Conservation (phyloP, 345 rosid species). For the Angophora floribunda region DNA sequence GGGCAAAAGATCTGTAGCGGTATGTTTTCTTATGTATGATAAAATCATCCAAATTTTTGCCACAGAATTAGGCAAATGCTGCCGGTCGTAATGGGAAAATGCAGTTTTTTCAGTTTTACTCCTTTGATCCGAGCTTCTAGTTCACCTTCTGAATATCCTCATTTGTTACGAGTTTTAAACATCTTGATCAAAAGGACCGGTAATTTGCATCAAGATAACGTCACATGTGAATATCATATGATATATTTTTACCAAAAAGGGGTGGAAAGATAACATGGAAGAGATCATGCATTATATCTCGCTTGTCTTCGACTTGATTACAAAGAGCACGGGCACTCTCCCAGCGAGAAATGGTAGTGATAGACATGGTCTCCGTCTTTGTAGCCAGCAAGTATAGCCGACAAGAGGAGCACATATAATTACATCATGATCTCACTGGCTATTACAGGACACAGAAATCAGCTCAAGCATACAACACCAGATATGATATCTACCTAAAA, state of each 20-base stretch:
- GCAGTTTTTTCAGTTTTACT: background rate
- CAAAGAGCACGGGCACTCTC: background rate
- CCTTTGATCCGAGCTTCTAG: background rate
- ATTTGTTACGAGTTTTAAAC: background rate
- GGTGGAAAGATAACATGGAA: background rate
- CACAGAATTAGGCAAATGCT: background rate
- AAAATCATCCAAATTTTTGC: background rate
- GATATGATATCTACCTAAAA: background rate
- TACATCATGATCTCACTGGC: background rate
- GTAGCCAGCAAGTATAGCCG: background rate
- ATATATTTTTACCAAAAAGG: background rate
- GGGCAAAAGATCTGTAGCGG: background rate
- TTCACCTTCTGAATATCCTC: background rate
- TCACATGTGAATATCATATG: background rate
- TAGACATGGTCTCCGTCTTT: background rate
- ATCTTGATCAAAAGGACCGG: background rate
- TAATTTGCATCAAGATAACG: background rate
- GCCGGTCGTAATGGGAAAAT: background rate
- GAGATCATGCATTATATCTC: background rate
- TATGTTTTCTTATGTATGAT: background rate
- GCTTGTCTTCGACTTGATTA: background rate
- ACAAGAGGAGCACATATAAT: background rate
- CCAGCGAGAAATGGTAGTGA: background rate
- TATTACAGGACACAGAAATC: background rate
- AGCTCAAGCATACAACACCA: background rate